A percentile compares a stretch with the other conserved stretches of the same genome.
phyloP scores from a whole-genome alignment of 768 basidiomycete species.

The Coprinopsis cinerea region DNA sequence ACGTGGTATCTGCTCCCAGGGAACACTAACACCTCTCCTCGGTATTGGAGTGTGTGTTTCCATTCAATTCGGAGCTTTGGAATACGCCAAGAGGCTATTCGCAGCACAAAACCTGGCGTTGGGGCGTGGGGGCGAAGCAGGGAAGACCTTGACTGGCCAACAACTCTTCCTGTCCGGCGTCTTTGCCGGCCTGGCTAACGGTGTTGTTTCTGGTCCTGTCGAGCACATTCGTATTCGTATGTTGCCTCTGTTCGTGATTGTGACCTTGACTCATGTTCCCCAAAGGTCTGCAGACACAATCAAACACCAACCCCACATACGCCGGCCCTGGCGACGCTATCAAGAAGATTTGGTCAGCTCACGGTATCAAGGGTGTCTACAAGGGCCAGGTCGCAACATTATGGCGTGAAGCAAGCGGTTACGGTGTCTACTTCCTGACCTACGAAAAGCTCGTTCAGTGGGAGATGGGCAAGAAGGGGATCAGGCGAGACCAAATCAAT shows the following conservation, averaged over 20 bases:
- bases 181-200: slow-evolving; percentile 83
- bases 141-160: slow-evolving; percentile 46
- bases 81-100: slow-evolving; percentile 79
- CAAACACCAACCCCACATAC: slow-evolving; percentile 69
- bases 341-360: slow-evolving; percentile 67
- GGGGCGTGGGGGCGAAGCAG: slow-evolving; percentile 62
- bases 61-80: slow-evolving; percentile 91
- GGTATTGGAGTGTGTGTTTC: slow-evolving; percentile 95
- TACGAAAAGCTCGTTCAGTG: slow-evolving; percentile 91
- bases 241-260: slow-evolving; percentile 19
- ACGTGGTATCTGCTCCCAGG: slow-evolving; percentile 38
- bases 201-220: slow-evolving; percentile 91
- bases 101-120: slow-evolving; percentile 50
- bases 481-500: slow-evolving; percentile 69
- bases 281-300: slow-evolving; percentile 94
- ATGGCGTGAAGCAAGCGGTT: slow-evolving; percentile 74
- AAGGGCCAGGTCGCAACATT: slow-evolving; percentile 92
- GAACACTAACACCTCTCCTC: slow-evolving; percentile 82
- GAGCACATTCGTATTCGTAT: slow-evolving; percentile 95
- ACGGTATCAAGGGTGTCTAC: slow-evolving; percentile 83
- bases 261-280: slow-evolving; percentile 1
- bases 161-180: slow-evolving; percentile 80
- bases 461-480: slow-evolving; percentile 70
- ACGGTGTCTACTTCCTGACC: slow-evolving; percentile 84
- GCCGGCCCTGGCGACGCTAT: slow-evolving; percentile 85